Percentiles rank a stretch among this genome's conserved stretches.
Evolutionary conservation across 2,329 filamentous ascomycete genomes (phyloP).

Genomic region (Alternaria ventricosa): DNA sequence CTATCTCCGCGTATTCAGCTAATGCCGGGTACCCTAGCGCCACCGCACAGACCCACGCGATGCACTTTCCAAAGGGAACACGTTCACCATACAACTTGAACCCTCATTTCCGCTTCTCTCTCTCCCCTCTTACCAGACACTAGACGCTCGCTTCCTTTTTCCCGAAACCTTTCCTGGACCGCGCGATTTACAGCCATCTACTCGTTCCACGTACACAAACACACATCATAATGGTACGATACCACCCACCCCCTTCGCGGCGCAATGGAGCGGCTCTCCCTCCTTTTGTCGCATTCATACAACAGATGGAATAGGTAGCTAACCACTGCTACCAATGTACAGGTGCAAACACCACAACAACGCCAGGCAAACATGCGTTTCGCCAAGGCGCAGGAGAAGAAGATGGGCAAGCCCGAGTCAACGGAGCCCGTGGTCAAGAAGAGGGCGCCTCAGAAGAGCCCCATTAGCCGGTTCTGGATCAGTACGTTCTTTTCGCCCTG

Average conservation of each 20-base stretch:
- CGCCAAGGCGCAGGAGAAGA: conserved; percentile 72
- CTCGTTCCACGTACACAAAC: not conserved
- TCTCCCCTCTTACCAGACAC: not conserved
- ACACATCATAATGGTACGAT: conserved; percentile 1
- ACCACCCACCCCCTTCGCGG: not conserved
- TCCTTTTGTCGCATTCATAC: not conserved
- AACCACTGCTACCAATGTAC: not conserved
- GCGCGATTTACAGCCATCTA: not conserved
- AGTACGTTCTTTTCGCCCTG: conserved; percentile 56
- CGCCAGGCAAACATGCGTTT: conserved; percentile 82
- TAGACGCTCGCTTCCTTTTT: not conserved
- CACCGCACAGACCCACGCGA: conserved; percentile 21
- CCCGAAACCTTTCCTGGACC: not conserved
- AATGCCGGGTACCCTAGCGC: not conserved
- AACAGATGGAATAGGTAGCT: not conserved
- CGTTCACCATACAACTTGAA: conserved; percentile 10
- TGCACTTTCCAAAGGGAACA: conserved; percentile 19
- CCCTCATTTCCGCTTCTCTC: not conserved
- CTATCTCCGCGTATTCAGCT: conserved; percentile 23
- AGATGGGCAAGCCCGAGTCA: conserved; percentile 70
- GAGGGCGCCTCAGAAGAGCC: conserved; percentile 54
- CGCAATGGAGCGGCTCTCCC: not conserved
- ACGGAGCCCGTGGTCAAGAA: conserved; percentile 57
- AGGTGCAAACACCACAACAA: conserved; percentile 87
- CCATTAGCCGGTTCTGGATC: conserved; percentile 65